phyloP scores from a whole-genome alignment of 345 rosid genomes.

The Eucalyptus victrix region DNA sequence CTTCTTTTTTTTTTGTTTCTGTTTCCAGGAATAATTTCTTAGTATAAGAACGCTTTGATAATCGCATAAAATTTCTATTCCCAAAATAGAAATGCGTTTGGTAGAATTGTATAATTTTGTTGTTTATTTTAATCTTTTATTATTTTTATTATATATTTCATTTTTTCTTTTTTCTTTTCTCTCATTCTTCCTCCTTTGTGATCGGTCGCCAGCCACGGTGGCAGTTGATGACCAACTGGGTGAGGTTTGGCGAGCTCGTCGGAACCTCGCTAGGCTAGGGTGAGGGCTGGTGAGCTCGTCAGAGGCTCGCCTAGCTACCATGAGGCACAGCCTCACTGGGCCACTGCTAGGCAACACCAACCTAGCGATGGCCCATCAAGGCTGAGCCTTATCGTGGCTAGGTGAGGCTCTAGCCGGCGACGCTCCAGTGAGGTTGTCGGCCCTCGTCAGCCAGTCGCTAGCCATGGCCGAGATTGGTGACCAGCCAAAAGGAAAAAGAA shows the following conservation, averaged over 20 bases:
- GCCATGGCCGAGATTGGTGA: accelerated
- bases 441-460: accelerated
- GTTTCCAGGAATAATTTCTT: accelerated
- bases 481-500: too few relatives aligned
- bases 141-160: too few relatives aligned
- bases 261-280: accelerated
- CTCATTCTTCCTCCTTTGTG: too few relatives aligned
- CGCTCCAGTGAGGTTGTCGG: accelerated
- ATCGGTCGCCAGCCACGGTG: accelerated
- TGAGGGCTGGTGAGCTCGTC: accelerated
- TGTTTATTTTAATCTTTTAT: too few relatives aligned
- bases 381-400: too few relatives aligned
- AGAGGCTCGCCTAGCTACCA: accelerated
- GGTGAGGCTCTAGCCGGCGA: accelerated
- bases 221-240: accelerated
- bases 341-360: accelerated
- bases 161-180: too few relatives aligned
- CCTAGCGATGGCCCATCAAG: accelerated
- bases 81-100: accelerated
- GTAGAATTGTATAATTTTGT: too few relatives aligned
- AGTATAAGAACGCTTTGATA: too few relatives aligned
- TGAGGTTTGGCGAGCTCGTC: accelerated
- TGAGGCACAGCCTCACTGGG: accelerated
- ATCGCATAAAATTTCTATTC: accelerated
- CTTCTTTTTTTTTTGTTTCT: too few relatives aligned